Evolutionary conservation across 768 basidiomycete genomes (phyloP), one percentile per base, ranked within the genome.

Genomic region (Mycena vitilis): DNA sequence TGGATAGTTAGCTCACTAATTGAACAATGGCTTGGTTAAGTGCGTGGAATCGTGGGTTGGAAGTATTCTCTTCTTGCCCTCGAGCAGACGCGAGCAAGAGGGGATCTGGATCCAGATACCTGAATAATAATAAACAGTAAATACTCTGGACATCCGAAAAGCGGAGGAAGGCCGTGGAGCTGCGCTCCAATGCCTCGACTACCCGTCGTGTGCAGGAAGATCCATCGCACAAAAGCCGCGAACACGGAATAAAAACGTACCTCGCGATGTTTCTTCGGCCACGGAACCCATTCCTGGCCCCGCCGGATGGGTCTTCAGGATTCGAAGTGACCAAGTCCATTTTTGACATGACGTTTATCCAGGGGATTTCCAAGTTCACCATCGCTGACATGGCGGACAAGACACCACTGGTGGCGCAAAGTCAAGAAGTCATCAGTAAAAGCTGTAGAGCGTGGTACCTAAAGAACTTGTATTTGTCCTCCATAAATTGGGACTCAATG

Each of bases 401-500:
- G 10, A 99, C 97, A 22, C 98, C 98, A 66, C 95, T 95, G 72
- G 54, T 42, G 60, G 64, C 68, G 54, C 38, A 18, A 38, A 62
- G 69, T 38, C 63, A 68, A 45, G 40, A 20, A 30, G 9, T n/a
- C 48, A 44, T 54, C 30, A 51, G 22, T 30, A 59, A 16, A 37
- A 60, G 65, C 51, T 65, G 59, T 62, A 30, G 25, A 37, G 59
- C 38, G 37, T 53, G 72, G 40, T 56, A 91, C 94, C 93, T 93
- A 81, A 99, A 99, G 81, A 98, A 99, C 76, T 99, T 99, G 79
- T 95, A 94, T 71, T 93, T 92, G 79, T 99, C 98, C 80, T 99
- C 98, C 95, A 99, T 99, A 81, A 99, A 99, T 74, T 99, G 98
- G 0, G 95, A 96, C 76, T 99, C 98, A 70, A 99, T 90, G 48